Evolutionary conservation across 2,329 filamentous ascomycete species (phyloP).

Genomic region (Emydomyces testavorans): DNA sequence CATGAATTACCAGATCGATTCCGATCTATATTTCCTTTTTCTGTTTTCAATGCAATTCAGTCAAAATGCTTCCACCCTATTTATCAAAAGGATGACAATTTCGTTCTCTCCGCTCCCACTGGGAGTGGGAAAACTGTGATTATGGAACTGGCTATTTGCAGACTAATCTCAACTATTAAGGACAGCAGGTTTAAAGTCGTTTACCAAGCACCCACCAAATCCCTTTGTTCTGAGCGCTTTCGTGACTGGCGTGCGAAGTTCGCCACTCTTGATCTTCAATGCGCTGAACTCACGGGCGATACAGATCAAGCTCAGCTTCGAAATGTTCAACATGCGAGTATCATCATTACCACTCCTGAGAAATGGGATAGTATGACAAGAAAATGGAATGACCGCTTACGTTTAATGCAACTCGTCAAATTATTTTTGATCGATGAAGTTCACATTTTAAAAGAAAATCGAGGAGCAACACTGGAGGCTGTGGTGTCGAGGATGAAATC

Average conservation of each 20-base stretch:
- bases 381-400: slow-evolving; percentile 72
- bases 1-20: slow-evolving; percentile 57
- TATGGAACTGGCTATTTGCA: slow-evolving; percentile 71
- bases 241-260: slow-evolving; percentile 72
- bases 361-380: slow-evolving; percentile 87
- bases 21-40: slow-evolving; percentile 58
- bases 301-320: slow-evolving; percentile 56
- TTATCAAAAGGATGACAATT: slow-evolving; percentile 59
- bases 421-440: slow-evolving; percentile 81
- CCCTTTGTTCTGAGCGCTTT: slow-evolving; percentile 64
- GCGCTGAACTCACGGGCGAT: slow-evolving; percentile 72
- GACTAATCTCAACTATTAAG: slow-evolving; percentile 47
- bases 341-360: slow-evolving; percentile 80
- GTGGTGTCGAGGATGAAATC: slow-evolving; percentile 83
- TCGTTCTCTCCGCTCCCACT: slow-evolving; percentile 70
- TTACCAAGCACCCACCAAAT: slow-evolving; percentile 76
- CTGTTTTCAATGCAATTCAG: slow-evolving; percentile 69
- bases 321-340: slow-evolving; percentile 60
- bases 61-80: slow-evolving; percentile 62
- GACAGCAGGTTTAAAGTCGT: slow-evolving; percentile 63
- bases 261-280: slow-evolving; percentile 51
- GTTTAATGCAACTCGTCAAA: slow-evolving; percentile 61
- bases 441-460: slow-evolving; percentile 68
- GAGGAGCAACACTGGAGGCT: slow-evolving; percentile 69
- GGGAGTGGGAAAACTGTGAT: slow-evolving; percentile 77